phyloP scores from a whole-genome alignment of 495 filamentous ascomycete species.

The Trichocladium antarcticum region DNA sequence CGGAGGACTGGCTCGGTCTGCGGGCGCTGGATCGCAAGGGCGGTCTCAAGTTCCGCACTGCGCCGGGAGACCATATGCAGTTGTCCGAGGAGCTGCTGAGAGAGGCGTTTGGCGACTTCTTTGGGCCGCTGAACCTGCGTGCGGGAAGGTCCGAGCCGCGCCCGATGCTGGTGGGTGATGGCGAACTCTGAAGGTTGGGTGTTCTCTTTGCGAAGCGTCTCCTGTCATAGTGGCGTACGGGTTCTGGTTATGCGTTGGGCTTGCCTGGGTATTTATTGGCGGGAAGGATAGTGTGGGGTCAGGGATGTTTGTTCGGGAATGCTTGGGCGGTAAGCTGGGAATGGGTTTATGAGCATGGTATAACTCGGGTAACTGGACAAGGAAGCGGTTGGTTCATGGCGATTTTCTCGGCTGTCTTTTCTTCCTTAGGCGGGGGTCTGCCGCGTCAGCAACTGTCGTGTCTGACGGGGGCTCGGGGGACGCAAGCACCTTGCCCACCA shows the following conservation, averaged over 20 bases:
- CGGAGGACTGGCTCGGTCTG: slow-evolving; percentile 91
- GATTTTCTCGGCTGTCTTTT: no score
- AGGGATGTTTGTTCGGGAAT: neutral
- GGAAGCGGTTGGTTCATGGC: no score
- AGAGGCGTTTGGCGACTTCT: slow-evolving; percentile 61
- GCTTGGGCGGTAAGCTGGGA: neutral
- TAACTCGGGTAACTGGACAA: no score
- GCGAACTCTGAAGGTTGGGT: slow-evolving; percentile 16
- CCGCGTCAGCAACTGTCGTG: no score
- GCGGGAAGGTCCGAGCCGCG: slow-evolving; percentile 17
- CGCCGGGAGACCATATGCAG: slow-evolving; percentile 74
- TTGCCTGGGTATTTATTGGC: neutral
- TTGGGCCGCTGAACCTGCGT: slow-evolving; percentile 39
- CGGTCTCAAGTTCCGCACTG: slow-evolving; percentile 59
- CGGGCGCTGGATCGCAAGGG: slow-evolving; percentile 69
- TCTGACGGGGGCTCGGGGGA: no score
- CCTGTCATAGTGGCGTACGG: neutral
- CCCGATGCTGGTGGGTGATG: neutral
- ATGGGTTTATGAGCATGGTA: neutral
- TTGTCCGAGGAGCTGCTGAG: slow-evolving; percentile 55
- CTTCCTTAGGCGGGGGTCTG: no score
- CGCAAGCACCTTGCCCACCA: no score
- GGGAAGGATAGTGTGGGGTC: neutral
- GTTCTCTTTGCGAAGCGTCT: neutral
- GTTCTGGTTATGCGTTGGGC: slow-evolving; percentile 2